Conservation (phyloP, 192 early-diverging fungal species). For the Thoreauomyces humboldtii region DNA sequence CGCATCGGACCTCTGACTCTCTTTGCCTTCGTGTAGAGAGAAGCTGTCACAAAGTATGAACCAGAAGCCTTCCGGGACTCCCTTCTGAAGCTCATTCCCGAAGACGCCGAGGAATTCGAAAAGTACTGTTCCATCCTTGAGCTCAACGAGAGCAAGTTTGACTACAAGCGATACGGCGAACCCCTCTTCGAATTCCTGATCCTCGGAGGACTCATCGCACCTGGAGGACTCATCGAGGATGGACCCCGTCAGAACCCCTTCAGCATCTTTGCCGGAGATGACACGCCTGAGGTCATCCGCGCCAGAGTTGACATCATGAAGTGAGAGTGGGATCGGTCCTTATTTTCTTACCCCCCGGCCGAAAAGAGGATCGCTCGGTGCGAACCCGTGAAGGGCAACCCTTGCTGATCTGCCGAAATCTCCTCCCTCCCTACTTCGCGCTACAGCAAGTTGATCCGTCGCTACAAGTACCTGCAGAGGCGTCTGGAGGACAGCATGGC, state of each 20-base stretch:
- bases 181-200: constrained; percentile 91
- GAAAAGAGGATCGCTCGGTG: too few species aligned
- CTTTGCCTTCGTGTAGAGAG: too few species aligned
- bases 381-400: too few species aligned
- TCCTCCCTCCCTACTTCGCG: too few species aligned
- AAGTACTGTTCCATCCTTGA: constrained; percentile 76
- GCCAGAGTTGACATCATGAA: constrained; percentile 79
- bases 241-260: constrained; percentile 76
- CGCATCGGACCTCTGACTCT: too few species aligned
- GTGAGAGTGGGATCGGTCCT: too few species aligned
- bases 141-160: constrained; percentile 78
- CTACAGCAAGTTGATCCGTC: constrained; percentile 78
- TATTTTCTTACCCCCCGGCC: too few species aligned
- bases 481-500: constrained; percentile 80
- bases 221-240: constrained; percentile 78
- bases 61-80: constrained; percentile 58
- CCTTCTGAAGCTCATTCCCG: constrained; percentile 49
- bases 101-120: constrained; percentile 62
- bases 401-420: too few species aligned
- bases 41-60: constrained; percentile 66
- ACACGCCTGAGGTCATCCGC: constrained; percentile 66
- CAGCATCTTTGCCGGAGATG: constrained; percentile 71
- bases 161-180: constrained; percentile 95
- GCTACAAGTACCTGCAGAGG: constrained; percentile 91
- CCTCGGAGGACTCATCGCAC: constrained; percentile 85